Evolutionary conservation across 73 alveolate genomes (phyloP).

Genomic region (Tetrahymena malaccensis): DNA sequence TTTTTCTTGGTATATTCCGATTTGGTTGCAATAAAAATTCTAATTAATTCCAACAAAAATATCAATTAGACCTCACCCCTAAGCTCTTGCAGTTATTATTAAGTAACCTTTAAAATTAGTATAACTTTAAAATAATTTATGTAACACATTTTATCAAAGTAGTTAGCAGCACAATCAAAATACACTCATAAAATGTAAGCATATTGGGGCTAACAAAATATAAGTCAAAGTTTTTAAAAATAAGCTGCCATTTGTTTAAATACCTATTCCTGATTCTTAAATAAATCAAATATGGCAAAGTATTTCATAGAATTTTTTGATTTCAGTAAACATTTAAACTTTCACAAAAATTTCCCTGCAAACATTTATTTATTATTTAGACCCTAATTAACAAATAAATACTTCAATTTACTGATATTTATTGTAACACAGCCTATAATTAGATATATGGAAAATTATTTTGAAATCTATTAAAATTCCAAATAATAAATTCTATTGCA

Average conservation of each 20-base stretch:
- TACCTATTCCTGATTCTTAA: neutral
- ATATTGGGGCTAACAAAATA: neutral
- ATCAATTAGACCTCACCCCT: neutral
- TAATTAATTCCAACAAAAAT: neutral
- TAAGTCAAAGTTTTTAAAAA: no score
- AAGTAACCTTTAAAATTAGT: neutral
- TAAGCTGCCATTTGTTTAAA: neutral
- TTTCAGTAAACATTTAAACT: no score
- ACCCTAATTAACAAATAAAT: no score
- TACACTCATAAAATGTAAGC: neutral
- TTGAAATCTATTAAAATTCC: no score
- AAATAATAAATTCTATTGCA: no score
- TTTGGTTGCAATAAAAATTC: neutral
- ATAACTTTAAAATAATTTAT: neutral
- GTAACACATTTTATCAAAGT: neutral
- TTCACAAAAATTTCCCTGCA: no score
- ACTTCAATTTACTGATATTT: no score
- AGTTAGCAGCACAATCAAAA: neutral
- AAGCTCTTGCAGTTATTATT: neutral
- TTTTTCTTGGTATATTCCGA: neutral
- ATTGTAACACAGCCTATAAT: no score
- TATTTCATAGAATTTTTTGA: no score
- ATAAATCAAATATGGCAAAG: neutral
- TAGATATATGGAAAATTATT: no score
- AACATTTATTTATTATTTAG: no score